These are phyloP conservation scores for Tetrapisispora fleetii DNA, from an alignment of 805 yeast species.

Conservation along the genomic window DNA sequence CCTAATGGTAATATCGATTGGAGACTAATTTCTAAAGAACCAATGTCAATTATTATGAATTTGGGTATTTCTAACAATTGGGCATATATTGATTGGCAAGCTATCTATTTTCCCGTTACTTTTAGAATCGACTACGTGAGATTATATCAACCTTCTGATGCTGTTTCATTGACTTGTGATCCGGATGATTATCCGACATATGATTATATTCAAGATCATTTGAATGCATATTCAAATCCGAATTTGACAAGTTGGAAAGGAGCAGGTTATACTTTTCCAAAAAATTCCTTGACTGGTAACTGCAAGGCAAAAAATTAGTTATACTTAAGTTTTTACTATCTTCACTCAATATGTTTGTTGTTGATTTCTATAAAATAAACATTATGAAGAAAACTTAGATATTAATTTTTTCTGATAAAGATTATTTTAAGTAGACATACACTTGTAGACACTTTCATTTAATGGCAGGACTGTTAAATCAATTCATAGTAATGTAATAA, in stretches of 20 bases:
- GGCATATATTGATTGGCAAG: conserved; percentile 90
- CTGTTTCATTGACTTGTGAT: conserved; percentile 64
- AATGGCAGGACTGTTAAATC: conserved; percentile 1
- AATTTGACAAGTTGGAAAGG: conserved; percentile 66
- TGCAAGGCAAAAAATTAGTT: conserved; percentile 21
- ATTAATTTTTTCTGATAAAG: neutral
- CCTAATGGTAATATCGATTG: conserved; percentile 87
- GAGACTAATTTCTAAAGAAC: conserved; percentile 79
- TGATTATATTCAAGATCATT: conserved; percentile 68
- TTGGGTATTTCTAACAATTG: conserved; percentile 86
- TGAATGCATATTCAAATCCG: conserved; percentile 53
- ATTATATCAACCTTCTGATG: conserved; percentile 73
- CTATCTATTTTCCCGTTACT: conserved; percentile 65
- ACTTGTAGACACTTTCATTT: neutral
- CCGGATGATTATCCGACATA: conserved; percentile 78
- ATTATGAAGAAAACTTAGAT: too few species aligned
- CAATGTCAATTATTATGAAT: conserved; percentile 83
- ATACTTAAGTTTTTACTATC: too few species aligned
- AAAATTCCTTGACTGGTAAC: conserved; percentile 46
- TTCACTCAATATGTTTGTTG: too few species aligned
- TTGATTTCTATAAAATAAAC: too few species aligned
- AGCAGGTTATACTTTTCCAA: conserved; percentile 68
- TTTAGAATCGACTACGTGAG: conserved; percentile 80
- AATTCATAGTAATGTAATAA: neutral
- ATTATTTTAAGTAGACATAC: neutral